These are phyloP conservation scores for Nyssa sinensis DNA, from an alignment of 148 eudicot species.

Conservation along the genomic window DNA sequence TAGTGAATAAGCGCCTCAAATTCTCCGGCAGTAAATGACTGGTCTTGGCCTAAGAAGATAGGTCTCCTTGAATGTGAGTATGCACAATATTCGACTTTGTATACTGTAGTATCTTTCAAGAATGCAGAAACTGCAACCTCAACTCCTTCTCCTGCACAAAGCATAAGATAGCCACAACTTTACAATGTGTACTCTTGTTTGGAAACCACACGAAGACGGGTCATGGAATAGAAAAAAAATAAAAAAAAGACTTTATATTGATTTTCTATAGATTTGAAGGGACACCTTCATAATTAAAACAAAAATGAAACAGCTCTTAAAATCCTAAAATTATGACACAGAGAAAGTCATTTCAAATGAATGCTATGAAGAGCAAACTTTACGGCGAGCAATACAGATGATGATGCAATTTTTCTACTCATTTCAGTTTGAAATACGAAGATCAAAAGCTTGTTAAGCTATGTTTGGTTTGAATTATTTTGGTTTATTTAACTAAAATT, in stretches of 20 bases:
- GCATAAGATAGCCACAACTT: not conserved
- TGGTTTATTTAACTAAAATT: no score
- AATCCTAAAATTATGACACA: not conserved
- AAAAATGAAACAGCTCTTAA: not conserved
- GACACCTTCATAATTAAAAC: no score
- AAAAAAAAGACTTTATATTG: no score
- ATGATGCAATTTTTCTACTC: not conserved
- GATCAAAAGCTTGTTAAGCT: no score
- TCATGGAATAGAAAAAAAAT: no score
- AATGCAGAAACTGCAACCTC: slow-evolving; percentile 40
- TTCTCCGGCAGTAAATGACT: slow-evolving; percentile 36
- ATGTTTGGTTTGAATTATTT: no score
- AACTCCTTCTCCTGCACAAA: slow-evolving; percentile 69
- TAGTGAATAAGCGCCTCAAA: slow-evolving; percentile 36
- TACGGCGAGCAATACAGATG: not conserved
- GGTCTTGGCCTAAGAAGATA: slow-evolving; percentile 27
- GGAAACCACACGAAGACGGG: not conserved
- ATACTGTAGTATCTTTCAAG: slow-evolving; percentile 32
- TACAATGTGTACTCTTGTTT: not conserved
- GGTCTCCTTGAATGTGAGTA: slow-evolving; percentile 38
- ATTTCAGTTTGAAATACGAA: not conserved
- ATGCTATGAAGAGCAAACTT: not conserved
- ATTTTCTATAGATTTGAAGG: no score
- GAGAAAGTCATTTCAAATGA: not conserved
- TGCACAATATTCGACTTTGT: slow-evolving; percentile 65